phyloP scores from a whole-genome alignment of 2,329 filamentous ascomycete species.

The Aspergillus awamori region DNA sequence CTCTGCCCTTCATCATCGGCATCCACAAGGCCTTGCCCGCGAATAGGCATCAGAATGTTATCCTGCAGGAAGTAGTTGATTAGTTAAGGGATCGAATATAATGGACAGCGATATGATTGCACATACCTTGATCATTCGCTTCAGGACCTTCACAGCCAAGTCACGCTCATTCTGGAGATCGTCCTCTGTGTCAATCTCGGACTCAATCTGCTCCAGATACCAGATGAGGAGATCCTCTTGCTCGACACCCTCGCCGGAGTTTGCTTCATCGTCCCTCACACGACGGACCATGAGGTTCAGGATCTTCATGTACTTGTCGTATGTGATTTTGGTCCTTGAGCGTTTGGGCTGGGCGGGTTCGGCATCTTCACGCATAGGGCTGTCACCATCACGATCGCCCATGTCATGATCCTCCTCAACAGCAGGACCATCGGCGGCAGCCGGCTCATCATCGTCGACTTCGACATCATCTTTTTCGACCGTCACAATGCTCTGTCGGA shows the following conservation, averaged over 20 bases:
- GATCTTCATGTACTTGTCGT: conserved; percentile 92
- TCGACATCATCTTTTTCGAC: conserved; percentile 98
- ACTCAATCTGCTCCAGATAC: conserved; percentile 91
- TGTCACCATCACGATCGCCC: conserved; percentile 53
- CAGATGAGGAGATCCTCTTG: conserved; percentile 79
- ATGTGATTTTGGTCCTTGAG: conserved; percentile 84
- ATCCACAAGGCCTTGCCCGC: conserved; percentile 87
- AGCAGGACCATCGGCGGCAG: conserved; percentile 50
- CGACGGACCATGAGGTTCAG: conserved; percentile 81
- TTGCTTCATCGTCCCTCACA: conserved; percentile 78
- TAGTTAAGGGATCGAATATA: not conserved
- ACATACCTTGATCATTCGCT: conserved; percentile 90
- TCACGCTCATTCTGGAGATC: conserved; percentile 75
- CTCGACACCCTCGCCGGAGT: conserved; percentile 78
- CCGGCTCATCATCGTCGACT: conserved; percentile 76
- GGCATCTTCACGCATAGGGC: conserved; percentile 57
- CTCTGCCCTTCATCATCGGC: conserved; percentile 60
- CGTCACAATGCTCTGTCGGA: conserved; percentile 93
- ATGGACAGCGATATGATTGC: not conserved
- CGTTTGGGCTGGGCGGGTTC: conserved; percentile 51
- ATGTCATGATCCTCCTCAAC: conserved; percentile 56
- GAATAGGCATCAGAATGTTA: conserved; percentile 61
- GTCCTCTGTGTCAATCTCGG: conserved; percentile 77
- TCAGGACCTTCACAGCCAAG: conserved; percentile 81
- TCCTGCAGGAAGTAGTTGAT: conserved; percentile 47